A percentile compares a stretch with the other conserved stretches of the same genome.
Conservation (phyloP, 768 basidiomycete genomes). For the Auriscalpium vulgare region DNA sequence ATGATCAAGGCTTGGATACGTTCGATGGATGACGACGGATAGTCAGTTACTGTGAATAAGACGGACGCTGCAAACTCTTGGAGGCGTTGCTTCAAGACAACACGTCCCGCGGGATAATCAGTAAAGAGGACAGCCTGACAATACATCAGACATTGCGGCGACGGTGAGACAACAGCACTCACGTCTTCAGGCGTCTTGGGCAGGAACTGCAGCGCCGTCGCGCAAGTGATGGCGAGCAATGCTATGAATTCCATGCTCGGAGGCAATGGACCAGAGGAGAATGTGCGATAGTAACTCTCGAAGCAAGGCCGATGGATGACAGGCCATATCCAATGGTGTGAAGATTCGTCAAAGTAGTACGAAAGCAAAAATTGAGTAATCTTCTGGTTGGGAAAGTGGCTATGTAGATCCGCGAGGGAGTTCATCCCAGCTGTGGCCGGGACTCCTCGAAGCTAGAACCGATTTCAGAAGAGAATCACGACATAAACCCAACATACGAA, state of each 20-base stretch:
- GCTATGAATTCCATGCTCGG: conserved; percentile 16
- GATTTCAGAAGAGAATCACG: not conserved
- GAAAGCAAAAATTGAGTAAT: conserved; percentile 14
- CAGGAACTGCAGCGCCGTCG: conserved; percentile 17
- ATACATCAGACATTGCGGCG: not conserved
- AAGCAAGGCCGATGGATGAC: conserved; percentile 17
- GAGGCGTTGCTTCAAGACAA: conserved; percentile 12
- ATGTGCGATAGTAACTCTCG: conserved; percentile 14
- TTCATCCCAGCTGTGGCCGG: not conserved
- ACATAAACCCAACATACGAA: not conserved
- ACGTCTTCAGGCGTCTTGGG: conserved; percentile 16
- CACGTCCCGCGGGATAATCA: conserved; percentile 14
- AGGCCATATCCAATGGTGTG: conserved; percentile 14
- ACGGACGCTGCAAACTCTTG: conserved; percentile 14
- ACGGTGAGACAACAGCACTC: not conserved
- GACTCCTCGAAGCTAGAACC: conserved; percentile 2
- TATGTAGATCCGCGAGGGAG: conserved; percentile 2
- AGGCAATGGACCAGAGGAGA: conserved; percentile 8
- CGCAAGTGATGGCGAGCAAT: conserved; percentile 17
- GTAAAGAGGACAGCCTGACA: conserved; percentile 12
- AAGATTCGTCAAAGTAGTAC: conserved; percentile 18
- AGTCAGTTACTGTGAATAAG: conserved; percentile 5
- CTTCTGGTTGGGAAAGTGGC: conserved; percentile 17
- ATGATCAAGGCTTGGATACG: conserved; percentile 16
- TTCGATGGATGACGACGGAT: conserved; percentile 13